phyloP scores from a whole-genome alignment of 2,329 filamentous ascomycete genomes.

The Pleoardoris graminearum region DNA sequence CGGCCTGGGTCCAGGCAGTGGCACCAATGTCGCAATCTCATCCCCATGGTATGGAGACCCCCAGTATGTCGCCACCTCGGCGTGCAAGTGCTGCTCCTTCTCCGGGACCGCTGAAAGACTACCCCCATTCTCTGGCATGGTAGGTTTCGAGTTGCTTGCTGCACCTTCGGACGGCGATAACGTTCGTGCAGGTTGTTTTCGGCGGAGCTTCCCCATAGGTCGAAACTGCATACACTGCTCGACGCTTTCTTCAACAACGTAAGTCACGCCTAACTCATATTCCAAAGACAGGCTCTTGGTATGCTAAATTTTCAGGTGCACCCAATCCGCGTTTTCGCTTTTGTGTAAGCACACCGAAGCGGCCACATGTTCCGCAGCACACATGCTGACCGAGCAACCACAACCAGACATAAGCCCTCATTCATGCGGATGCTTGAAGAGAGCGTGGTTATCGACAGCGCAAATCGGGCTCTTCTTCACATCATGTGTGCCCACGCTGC shows the following conservation, averaged over 20 bases:
- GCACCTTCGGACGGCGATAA: not conserved
- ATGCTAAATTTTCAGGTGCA: not conserved
- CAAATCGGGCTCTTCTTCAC: constrained; percentile 35
- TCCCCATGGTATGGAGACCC: constrained; percentile 12
- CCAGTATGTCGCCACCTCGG: constrained; percentile 20
- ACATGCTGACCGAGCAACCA: not conserved
- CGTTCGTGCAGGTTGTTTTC: constrained; percentile 25
- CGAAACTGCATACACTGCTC: constrained; percentile 30
- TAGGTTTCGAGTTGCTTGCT: not conserved
- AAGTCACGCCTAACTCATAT: constrained; percentile 23
- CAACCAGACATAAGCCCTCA: constrained; percentile 37
- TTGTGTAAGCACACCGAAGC: not conserved
- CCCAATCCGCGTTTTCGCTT: constrained; percentile 4
- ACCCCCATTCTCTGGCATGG: constrained; percentile 30
- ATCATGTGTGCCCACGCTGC: constrained; percentile 35
- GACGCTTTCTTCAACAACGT: constrained; percentile 41
- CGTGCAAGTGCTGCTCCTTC: constrained; percentile 17
- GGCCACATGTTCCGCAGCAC: not conserved
- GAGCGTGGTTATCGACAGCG: constrained; percentile 31
- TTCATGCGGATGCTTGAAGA: constrained; percentile 42
- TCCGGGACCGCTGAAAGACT: constrained; percentile 18
- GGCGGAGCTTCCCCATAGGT: constrained; percentile 26
- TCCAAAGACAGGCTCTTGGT: not conserved
- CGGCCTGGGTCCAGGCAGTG: constrained; percentile 38
- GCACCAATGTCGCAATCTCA: constrained; percentile 15